Conservation (phyloP, 2,329 filamentous ascomycete species). For the Colletotrichum tabaci region DNA sequence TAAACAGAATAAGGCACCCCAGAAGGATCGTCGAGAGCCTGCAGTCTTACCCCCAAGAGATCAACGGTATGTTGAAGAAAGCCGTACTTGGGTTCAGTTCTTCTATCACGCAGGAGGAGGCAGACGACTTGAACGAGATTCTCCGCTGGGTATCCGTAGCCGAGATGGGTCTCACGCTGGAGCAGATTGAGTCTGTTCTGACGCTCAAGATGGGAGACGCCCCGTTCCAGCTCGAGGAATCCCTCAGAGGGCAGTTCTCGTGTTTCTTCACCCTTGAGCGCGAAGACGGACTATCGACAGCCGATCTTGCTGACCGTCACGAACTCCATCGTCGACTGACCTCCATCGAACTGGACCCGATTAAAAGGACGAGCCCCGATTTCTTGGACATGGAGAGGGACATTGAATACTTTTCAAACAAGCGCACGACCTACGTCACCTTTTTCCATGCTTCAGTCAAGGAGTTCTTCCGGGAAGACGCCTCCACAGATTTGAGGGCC, state of each 20-base stretch:
- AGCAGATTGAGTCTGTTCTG: constrained; percentile 60
- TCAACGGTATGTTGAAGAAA: constrained; percentile 58
- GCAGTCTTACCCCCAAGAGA: constrained; percentile 59
- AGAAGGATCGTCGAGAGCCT: constrained; percentile 61
- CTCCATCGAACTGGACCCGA: constrained; percentile 16
- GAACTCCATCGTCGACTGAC: constrained; percentile 48
- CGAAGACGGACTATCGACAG: constrained; percentile 60
- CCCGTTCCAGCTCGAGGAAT: constrained; percentile 58
- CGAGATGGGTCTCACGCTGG: constrained; percentile 59
- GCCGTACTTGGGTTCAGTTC: constrained; percentile 59
- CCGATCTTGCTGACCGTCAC: constrained; percentile 57
- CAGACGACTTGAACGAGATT: constrained; percentile 62
- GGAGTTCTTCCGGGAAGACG: constrained; percentile 55
- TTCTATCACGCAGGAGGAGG: constrained; percentile 56
- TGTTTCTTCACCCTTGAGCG: constrained; percentile 63
- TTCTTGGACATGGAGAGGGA: constrained; percentile 51
- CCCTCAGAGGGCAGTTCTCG: constrained; percentile 60
- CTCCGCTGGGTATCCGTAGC: constrained; percentile 63
- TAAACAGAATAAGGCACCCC: constrained; percentile 61
- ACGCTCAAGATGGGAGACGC: constrained; percentile 59
- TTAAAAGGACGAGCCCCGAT: constrained; percentile 47
- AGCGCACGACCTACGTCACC: constrained; percentile 55
- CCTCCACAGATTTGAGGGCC: constrained; percentile 45
- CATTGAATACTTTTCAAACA: constrained; percentile 60
- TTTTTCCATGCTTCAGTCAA: constrained; percentile 59